phyloP scores from a whole-genome alignment of 2,329 filamentous ascomycete species.

The Alternaria postmessia region DNA sequence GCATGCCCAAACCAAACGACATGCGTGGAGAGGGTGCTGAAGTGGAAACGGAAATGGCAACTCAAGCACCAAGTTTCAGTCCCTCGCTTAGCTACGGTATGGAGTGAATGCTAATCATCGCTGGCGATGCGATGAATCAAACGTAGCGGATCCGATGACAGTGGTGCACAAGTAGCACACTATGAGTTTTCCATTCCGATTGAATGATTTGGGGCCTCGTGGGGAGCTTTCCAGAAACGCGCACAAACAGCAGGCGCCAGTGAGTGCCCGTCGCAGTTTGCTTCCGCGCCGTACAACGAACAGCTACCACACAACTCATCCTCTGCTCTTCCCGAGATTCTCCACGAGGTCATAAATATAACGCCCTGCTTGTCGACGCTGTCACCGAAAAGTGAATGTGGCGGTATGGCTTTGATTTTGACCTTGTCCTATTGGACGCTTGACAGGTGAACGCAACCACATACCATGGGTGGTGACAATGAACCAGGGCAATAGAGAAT shows the following conservation, averaged over 20 bases:
- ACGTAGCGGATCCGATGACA: neutral
- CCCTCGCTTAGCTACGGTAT: too few relatives aligned
- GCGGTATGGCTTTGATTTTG: neutral
- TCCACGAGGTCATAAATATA: neutral
- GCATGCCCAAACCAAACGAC: neutral
- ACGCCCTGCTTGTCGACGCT: too few relatives aligned
- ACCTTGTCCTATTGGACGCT: constrained; percentile 1
- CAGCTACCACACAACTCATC: neutral
- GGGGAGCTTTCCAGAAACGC: neutral
- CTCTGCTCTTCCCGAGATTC: neutral
- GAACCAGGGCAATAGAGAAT: constrained; percentile 10
- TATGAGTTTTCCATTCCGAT: neutral
- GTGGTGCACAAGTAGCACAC: neutral
- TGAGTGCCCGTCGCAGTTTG: neutral
- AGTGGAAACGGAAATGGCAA: neutral
- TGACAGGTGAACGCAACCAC: constrained; percentile 3
- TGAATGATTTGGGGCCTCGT: neutral
- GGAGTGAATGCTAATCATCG: neutral
- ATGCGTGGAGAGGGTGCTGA: neutral
- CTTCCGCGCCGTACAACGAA: neutral
- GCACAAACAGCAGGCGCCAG: neutral
- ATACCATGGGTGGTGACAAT: constrained; percentile 10
- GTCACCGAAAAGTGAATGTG: constrained; percentile 1
- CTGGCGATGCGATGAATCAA: neutral
- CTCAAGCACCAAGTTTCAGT: neutral